Conservation (phyloP, 2,329 filamentous ascomycete genomes). For the Ceratocystis smalleyi region DNA sequence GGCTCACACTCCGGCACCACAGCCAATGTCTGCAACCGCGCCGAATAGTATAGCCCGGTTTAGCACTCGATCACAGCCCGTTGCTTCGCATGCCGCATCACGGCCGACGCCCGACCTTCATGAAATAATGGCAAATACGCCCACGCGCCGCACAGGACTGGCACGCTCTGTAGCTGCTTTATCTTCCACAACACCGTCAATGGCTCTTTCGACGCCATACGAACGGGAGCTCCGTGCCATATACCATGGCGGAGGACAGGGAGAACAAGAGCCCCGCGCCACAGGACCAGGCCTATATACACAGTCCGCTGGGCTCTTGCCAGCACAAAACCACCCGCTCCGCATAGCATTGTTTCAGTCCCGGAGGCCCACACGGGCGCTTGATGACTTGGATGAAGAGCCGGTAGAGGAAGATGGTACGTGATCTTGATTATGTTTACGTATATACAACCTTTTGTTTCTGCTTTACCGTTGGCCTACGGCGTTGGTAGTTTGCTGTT, state of each 20-base stretch:
- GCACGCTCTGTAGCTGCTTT: constrained; percentile 26
- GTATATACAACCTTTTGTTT: constrained; percentile 11
- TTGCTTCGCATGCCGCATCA: not conserved
- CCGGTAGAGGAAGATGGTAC: not conserved
- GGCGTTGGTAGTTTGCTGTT: not conserved
- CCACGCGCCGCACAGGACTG: constrained; percentile 33
- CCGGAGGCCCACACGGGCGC: constrained; percentile 2
- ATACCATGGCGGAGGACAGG: constrained; percentile 17
- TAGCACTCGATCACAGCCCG: constrained; percentile 14
- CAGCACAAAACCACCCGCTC: constrained; percentile 2
- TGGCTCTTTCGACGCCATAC: constrained; percentile 30
- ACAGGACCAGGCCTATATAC: not conserved
- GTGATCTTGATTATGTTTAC: constrained; percentile 1
- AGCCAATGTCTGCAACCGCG: not conserved
- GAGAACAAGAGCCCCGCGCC: not conserved
- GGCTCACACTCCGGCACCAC: constrained; percentile 9
- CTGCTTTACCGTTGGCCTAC: not conserved
- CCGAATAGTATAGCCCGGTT: constrained; percentile 10
- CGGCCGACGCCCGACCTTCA: constrained; percentile 4
- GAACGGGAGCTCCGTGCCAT: constrained; percentile 24
- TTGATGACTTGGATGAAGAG: constrained; percentile 14
- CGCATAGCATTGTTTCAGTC: constrained; percentile 13
- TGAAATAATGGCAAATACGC: constrained; percentile 25
- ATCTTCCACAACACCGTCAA: constrained; percentile 30
- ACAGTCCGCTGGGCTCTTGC: not conserved